These are phyloP conservation scores for Eucalyptus caleyi DNA, from an alignment of 345 rosid genomes.

Conservation along the genomic window DNA sequence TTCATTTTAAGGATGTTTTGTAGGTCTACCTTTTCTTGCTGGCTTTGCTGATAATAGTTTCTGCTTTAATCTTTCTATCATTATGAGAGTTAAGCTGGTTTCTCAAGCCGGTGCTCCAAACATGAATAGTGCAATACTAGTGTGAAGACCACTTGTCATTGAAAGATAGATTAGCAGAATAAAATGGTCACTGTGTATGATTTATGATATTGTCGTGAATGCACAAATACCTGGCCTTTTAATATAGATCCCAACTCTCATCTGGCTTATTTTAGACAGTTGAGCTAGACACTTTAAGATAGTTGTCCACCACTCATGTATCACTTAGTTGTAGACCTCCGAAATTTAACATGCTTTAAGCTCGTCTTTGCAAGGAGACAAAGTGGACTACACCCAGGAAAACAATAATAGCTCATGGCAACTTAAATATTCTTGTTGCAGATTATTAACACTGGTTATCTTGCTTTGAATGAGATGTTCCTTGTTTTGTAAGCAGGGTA, in stretches of 20 bases:
- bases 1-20: neutral
- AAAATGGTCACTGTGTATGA: neutral
- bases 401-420: neutral
- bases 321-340: neutral
- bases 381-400: neutral
- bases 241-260: neutral
- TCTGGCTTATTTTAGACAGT: neutral
- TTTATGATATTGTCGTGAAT: neutral
- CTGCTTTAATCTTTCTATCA: neutral
- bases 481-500: slow-evolving; percentile 30
- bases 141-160: neutral
- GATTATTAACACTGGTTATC: neutral
- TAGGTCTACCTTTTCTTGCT: neutral
- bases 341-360: neutral
- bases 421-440: neutral
- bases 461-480: neutral
- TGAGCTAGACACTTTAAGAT: neutral
- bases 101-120: neutral
- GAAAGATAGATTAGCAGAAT: neutral
- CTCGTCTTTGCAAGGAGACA: neutral
- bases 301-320: neutral
- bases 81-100: neutral
- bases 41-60: neutral
- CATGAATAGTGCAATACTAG: neutral
- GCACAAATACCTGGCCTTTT: neutral